Percentiles rank a stretch among this genome's conserved stretches.
Evolutionary conservation across 371 early-diverging fungal genomes (phyloP).

Genomic region (Catenaria anguillulae): DNA sequence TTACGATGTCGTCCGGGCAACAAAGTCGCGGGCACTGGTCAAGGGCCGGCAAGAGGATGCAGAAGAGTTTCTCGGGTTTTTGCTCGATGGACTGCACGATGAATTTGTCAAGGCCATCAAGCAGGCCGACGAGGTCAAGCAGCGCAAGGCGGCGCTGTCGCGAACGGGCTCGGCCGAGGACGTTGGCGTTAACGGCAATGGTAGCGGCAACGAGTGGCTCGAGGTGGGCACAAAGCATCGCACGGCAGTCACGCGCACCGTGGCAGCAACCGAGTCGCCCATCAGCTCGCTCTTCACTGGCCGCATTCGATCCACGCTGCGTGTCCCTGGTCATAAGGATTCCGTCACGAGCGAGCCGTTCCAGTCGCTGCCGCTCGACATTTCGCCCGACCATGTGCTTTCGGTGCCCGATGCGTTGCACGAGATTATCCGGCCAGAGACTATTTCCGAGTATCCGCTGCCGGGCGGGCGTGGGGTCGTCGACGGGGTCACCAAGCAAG

Average conservation of each 20-base stretch:
- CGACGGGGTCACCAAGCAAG: slow-evolving; percentile 64
- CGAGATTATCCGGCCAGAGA: slow-evolving; percentile 57
- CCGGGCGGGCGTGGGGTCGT: slow-evolving; percentile 28
- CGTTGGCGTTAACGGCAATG: slow-evolving; percentile 20
- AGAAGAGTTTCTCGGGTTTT: slow-evolving; percentile 82
- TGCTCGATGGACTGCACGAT: slow-evolving; percentile 87
- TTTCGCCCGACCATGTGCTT: slow-evolving; percentile 56
- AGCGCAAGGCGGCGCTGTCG: slow-evolving; percentile 13
- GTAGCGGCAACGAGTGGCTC: slow-evolving; percentile 44
- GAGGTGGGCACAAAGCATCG: slow-evolving; percentile 74
- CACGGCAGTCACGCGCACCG: slow-evolving; percentile 26
- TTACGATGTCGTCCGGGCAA: slow-evolving; percentile 66
- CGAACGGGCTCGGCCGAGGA: background rate
- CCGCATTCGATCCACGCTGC: slow-evolving; percentile 54
- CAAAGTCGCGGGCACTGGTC: slow-evolving; percentile 20
- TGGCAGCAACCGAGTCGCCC: slow-evolving; percentile 52
- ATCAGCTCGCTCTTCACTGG: slow-evolving; percentile 81
- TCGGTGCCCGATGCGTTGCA: slow-evolving; percentile 74
- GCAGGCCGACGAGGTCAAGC: slow-evolving; percentile 14
- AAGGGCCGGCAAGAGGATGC: slow-evolving; percentile 93
- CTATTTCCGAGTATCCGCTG: slow-evolving; percentile 43
- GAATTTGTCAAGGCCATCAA: slow-evolving; percentile 49
- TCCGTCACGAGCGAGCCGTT: slow-evolving; percentile 79
- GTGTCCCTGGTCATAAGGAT: slow-evolving; percentile 56
- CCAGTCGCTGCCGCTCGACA: slow-evolving; percentile 72